These are phyloP conservation scores for Candida boleticola DNA, from an alignment of 805 yeast species.

Conservation along the genomic window DNA sequence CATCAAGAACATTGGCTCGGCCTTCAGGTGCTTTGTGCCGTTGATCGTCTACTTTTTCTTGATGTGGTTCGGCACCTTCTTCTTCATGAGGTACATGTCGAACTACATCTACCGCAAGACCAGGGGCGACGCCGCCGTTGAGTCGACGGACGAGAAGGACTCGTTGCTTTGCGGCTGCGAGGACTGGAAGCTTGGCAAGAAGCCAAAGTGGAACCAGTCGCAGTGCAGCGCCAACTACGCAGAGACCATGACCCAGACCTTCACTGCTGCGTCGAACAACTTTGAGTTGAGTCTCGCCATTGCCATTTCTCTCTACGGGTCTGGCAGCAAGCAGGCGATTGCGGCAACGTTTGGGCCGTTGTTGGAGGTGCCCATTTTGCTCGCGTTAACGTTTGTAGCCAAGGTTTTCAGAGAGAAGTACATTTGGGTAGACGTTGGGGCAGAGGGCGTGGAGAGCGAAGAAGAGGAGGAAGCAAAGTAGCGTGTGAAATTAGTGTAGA, in stretches of 20 bases:
- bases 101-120: slow-evolving; percentile 4
- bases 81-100: slow-evolving; percentile 29
- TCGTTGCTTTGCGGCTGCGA: slow-evolving; percentile 41
- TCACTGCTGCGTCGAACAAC: slow-evolving; percentile 58
- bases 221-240: slow-evolving; percentile 34
- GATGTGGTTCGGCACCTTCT: slow-evolving; percentile 46
- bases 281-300: slow-evolving; percentile 57
- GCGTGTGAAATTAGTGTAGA: neutral
- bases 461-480: neutral
- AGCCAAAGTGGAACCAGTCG: slow-evolving; percentile 27
- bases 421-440: slow-evolving; percentile 23
- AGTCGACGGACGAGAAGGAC: slow-evolving; percentile 10
- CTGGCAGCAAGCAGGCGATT: slow-evolving; percentile 49
- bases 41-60: slow-evolving; percentile 46
- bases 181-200: slow-evolving; percentile 11
- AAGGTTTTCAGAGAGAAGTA: slow-evolving; percentile 26
- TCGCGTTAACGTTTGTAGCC: slow-evolving; percentile 37
- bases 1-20: slow-evolving; percentile 46
- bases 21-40: slow-evolving; percentile 50
- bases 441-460: neutral
- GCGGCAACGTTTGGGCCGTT: slow-evolving; percentile 63
- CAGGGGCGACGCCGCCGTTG: neutral
- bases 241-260: slow-evolving; percentile 47
- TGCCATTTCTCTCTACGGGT: slow-evolving; percentile 51
- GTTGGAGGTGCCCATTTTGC: slow-evolving; percentile 54